Base-by-base conservation (phyloP, 164 flowering plant genomes). In the Euptelea pleiosperma region DNA sequence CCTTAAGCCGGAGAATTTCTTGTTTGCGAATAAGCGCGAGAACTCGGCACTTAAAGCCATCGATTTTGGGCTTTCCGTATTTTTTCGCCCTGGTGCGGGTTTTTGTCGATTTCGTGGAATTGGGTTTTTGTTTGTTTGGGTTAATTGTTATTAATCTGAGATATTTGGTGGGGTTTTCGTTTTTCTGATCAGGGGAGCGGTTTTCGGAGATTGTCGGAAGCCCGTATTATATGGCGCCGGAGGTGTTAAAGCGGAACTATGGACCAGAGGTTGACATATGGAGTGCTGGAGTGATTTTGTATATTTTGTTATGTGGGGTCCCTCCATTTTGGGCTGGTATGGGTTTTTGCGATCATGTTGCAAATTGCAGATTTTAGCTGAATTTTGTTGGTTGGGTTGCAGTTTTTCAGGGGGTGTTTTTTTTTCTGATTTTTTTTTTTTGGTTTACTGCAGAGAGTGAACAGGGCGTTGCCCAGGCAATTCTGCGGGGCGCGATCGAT, bases 151-250 rank as follows among this genome's bases (percentile, higher is more conserved):
- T n/a, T n/a, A n/a, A n/a, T n/a, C n/a, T n/a, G n/a, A n/a, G n/a
- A n/a, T n/a, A n/a, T n/a, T n/a, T n/a, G n/a, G n/a, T n/a, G n/a
- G n/a, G n/a, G n/a, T n/a, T n/a, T n/a, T n/a, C n/a, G n/a, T n/a
- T n/a, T n/a, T n/a, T n/a, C n/a, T n/a, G 33, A 9, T 3, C 58
- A 70, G 70, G 73, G 60, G 63, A 53, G 42, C 44, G 56, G 28
- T 48, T 56, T 30, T 67, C 89, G 4, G 97, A 89, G 82, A 87
- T 89, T 45, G 97, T 89, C 39, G 97, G 97, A 53, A 89, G 97
- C 73, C 97, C 97, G 0, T 90, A 90, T 60, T 90, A 89, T 34
- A 90, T 90, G 97, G 97, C 97, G 10, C 97, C 97, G 0, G 97
- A 90, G 69, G 97, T 90, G 15, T 59, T 90, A 77, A 87, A 73